A percentile compares a stretch with the other conserved stretches of the same genome.
Conservation (phyloP, 169 alveolate species). For the Eimeria sp. region DNA sequence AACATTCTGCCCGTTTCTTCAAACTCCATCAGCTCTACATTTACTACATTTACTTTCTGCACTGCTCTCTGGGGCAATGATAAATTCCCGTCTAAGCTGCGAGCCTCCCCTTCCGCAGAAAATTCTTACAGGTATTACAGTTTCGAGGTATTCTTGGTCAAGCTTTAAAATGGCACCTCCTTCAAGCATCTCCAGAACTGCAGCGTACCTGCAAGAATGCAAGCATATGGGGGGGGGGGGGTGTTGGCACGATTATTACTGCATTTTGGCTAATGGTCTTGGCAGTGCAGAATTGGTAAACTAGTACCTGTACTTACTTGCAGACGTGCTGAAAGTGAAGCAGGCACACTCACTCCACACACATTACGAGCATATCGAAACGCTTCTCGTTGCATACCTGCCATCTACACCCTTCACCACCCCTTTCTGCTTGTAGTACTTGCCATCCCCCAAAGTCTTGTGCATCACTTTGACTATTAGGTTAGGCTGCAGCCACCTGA, state of each 20-base stretch:
- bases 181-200: slow-evolving; percentile 73
- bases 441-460: slow-evolving; percentile 77
- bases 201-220: slow-evolving; percentile 59
- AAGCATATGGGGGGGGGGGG: not conserved
- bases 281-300: not conserved
- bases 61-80: not conserved
- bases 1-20: not conserved
- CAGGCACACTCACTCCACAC: not conserved
- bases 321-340: not conserved
- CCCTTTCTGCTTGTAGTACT: slow-evolving; percentile 81
- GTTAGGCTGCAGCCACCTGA: slow-evolving; percentile 78
- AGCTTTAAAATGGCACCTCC: slow-evolving; percentile 74
- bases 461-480: slow-evolving; percentile 76
- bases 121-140: slow-evolving; percentile 78
- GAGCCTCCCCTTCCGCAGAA: not conserved
- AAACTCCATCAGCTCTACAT: not conserved
- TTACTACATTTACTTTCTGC: not conserved
- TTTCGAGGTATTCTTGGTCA: slow-evolving; percentile 78
- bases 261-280: not conserved
- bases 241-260: not conserved
- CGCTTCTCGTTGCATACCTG: slow-evolving; percentile 15
- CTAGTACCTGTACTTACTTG: not conserved
- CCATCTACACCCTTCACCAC: slow-evolving; percentile 54
- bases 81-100: not conserved
- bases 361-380: not conserved